phyloP scores from a whole-genome alignment of 176 grass and related monocot species.

The Zea luxurians region DNA sequence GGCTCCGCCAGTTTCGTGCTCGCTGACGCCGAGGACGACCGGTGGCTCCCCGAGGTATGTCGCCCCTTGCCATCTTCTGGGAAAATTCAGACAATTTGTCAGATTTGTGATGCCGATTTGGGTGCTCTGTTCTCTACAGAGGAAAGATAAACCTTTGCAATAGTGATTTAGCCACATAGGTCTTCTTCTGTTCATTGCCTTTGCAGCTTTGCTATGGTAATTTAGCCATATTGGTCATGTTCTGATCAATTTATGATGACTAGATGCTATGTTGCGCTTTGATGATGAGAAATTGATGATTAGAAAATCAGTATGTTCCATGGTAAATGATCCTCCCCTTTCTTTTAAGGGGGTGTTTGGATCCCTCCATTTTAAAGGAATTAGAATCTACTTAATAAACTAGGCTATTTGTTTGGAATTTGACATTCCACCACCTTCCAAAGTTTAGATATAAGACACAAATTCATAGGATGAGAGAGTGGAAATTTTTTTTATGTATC shows the following conservation, averaged over 20 bases:
- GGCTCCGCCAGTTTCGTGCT: conserved; percentile 64
- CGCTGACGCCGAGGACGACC: conserved; percentile 86
- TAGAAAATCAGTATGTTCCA: background rate
- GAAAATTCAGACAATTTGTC: background rate
- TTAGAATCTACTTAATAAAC: no score
- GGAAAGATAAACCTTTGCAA: background rate
- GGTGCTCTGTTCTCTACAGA: background rate
- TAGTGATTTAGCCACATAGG: background rate
- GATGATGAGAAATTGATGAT: background rate
- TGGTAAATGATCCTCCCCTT: background rate
- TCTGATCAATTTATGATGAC: background rate
- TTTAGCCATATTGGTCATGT: background rate
- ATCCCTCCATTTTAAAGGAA: no score
- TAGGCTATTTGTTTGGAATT: no score
- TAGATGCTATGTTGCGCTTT: background rate
- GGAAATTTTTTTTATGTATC: no score
- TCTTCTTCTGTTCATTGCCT: background rate
- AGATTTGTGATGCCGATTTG: background rate
- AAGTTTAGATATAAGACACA: no score
- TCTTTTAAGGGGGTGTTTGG: no score
- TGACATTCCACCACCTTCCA: no score
- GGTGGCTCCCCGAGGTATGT: conserved; percentile 91
- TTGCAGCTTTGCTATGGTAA: background rate
- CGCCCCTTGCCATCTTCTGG: background rate
- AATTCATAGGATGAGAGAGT: no score